These are phyloP conservation scores for Isatis tinctoria DNA, from an alignment of 345 rosid genomes.

Conservation along the genomic window DNA sequence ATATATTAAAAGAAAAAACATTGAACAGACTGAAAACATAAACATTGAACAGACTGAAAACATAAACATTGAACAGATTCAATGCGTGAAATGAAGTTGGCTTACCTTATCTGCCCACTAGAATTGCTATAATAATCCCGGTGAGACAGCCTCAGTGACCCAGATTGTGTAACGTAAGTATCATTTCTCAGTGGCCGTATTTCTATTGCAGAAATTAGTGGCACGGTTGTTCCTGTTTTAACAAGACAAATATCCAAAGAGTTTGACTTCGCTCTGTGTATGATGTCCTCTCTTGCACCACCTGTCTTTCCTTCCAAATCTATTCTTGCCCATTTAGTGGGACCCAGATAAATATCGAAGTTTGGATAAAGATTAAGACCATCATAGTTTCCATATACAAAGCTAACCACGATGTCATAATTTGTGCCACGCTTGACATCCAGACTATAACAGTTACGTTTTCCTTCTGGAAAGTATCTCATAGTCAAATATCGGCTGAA, in stretches of 20 bases:
- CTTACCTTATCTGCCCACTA: not conserved
- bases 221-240: slow-evolving; percentile 30
- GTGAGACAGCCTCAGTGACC: slow-evolving; percentile 4
- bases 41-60: too few relatives aligned
- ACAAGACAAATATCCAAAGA: slow-evolving; percentile 43
- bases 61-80: too few relatives aligned
- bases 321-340: slow-evolving; percentile 32
- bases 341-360: slow-evolving; percentile 42
- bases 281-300: slow-evolving; percentile 25
- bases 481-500: not conserved
- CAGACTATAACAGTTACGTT: slow-evolving; percentile 36
- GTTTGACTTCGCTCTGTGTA: slow-evolving; percentile 26
- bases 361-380: not conserved
- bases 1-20: too few relatives aligned
- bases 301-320: not conserved
- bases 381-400: slow-evolving; percentile 47
- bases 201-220: slow-evolving; percentile 44
- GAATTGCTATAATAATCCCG: not conserved
- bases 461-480: slow-evolving; percentile 39
- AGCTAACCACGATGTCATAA: slow-evolving; percentile 26
- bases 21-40: too few relatives aligned
- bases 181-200: slow-evolving; percentile 27
- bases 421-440: slow-evolving; percentile 4
- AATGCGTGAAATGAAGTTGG: too few relatives aligned
- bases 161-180: not conserved